Evolutionary conservation across 2,329 filamentous ascomycete species (phyloP).

Genomic region (Elsinoe fawcettii): DNA sequence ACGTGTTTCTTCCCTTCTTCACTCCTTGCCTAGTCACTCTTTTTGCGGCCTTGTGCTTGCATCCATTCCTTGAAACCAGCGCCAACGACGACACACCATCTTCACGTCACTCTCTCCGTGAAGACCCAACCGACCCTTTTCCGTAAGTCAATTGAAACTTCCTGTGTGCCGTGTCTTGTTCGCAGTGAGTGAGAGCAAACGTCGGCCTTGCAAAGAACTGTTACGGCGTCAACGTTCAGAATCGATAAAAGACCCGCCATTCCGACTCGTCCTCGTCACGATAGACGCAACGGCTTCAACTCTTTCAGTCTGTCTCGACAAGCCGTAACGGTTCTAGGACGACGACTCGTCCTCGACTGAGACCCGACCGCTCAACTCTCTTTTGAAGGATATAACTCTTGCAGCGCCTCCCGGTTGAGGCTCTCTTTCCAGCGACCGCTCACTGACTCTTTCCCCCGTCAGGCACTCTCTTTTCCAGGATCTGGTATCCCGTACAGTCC

Average conservation of each 20-base stretch:
- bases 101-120: constrained; percentile 13
- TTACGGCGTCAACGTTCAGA: background rate
- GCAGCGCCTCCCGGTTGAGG: constrained; percentile 6
- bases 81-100: constrained; percentile 5
- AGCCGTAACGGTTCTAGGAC: constrained; percentile 14
- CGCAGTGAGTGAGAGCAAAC: background rate
- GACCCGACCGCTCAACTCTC: constrained; percentile 8
- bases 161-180: constrained; percentile 6
- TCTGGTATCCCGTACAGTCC: constrained; percentile 21
- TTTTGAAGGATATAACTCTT: constrained; percentile 16
- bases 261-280: constrained; percentile 11
- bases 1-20: constrained; percentile 17
- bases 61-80: constrained; percentile 16
- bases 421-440: constrained; percentile 18
- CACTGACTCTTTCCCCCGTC: constrained; percentile 17
- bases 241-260: constrained; percentile 18
- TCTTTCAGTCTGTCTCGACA: constrained; percentile 13
- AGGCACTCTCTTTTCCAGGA: constrained; percentile 18
- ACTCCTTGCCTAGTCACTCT: constrained; percentile 19
- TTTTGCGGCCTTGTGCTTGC: constrained; percentile 20
- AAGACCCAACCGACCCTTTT: constrained; percentile 1
- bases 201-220: constrained; percentile 8
- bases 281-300: constrained; percentile 16
- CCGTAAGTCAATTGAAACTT: constrained; percentile 5
- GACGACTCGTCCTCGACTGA: constrained; percentile 1